Conservation (phyloP, 2,329 filamentous ascomycete species). For the Penicillium polonicum region DNA sequence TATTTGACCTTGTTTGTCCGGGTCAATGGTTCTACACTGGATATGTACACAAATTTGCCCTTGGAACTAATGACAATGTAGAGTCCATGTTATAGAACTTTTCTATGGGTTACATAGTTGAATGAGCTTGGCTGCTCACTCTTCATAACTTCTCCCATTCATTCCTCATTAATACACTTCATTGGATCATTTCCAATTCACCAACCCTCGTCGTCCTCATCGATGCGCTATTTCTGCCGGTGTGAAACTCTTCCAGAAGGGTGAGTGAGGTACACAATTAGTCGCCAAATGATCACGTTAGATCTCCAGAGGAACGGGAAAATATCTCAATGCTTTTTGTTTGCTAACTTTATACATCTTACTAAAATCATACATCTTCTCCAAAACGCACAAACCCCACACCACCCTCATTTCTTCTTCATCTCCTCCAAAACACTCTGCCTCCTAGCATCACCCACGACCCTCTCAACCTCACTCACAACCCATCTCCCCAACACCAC, state of each 20-base stretch:
- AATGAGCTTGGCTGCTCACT: background rate
- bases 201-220: background rate
- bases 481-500: slow-evolving; percentile 47
- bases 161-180: background rate
- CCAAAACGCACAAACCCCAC: background rate
- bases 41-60: background rate
- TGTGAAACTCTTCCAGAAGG: background rate
- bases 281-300: too few species aligned
- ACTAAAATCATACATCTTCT: background rate
- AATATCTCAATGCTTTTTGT: background rate
- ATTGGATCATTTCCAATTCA: background rate
- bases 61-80: background rate
- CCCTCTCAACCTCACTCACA: slow-evolving; percentile 25
- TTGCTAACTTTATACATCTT: too few species aligned
- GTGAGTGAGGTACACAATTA: background rate
- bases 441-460: slow-evolving; percentile 22
- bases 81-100: background rate
- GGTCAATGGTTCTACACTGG: background rate
- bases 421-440: slow-evolving; percentile 16
- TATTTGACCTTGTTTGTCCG: background rate
- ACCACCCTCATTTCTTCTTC: slow-evolving; percentile 20
- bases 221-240: background rate
- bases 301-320: background rate
- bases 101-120: background rate
- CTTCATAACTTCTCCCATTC: background rate